phyloP scores from a whole-genome alignment of 1,139 yeast species.

The Taphrina flavorubra region DNA sequence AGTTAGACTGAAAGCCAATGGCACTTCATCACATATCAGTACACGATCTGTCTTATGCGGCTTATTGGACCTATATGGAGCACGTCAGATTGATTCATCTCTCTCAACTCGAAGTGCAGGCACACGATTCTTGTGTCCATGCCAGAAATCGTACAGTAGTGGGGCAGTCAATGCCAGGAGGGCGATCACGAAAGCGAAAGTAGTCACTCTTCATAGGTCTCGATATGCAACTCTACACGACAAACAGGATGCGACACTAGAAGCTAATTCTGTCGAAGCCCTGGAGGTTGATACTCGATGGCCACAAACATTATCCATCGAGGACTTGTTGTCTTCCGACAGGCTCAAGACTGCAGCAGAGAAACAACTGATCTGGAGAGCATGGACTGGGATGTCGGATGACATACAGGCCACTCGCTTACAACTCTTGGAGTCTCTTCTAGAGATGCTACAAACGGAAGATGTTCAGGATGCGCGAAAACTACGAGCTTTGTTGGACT shows the following conservation, averaged over 20 bases:
- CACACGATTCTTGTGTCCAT: not conserved
- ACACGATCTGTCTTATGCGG: not conserved
- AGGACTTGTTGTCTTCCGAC: conserved; percentile 7
- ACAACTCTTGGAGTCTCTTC: conserved; percentile 26
- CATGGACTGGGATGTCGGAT: conserved; percentile 35
- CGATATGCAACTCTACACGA: not conserved
- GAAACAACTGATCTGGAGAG: conserved; percentile 35
- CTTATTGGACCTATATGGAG: not conserved
- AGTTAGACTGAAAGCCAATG: conserved; percentile 1
- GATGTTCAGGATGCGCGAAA: conserved; percentile 28
- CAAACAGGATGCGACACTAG: not conserved
- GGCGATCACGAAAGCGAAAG: not conserved
- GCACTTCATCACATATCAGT: conserved; percentile 2
- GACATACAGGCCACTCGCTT: conserved; percentile 33
- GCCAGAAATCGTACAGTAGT: not conserved
- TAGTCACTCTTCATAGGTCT: not conserved
- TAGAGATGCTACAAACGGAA: conserved; percentile 25
- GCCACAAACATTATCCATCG: conserved; percentile 8
- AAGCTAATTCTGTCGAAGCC: not conserved
- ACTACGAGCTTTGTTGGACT: conserved; percentile 27
- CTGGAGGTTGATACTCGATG: not conserved
- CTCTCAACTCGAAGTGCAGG: not conserved
- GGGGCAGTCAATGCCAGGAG: not conserved
- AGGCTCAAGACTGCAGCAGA: conserved; percentile 8
- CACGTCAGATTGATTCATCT: not conserved